Conservation (phyloP, 2,329 filamentous ascomycete species). For the Albifimbria verrucaria region DNA sequence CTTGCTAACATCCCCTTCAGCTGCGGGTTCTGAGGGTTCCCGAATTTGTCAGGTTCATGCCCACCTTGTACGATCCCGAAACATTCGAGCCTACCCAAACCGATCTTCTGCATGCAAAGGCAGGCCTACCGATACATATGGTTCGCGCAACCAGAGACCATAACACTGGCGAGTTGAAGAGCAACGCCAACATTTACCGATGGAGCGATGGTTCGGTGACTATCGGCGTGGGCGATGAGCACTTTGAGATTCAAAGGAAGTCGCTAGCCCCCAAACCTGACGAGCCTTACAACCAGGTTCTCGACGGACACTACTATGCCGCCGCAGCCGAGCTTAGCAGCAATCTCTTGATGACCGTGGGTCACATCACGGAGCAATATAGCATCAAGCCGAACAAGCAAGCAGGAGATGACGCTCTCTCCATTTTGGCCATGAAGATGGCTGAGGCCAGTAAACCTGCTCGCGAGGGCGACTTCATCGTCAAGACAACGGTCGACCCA, state of each 20-base stretch:
- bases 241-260: conserved; percentile 73
- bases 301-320: conserved; percentile 74
- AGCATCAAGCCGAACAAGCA: conserved; percentile 64
- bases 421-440: conserved; percentile 64
- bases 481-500: conserved; percentile 69
- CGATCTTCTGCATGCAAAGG: conserved; percentile 49
- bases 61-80: conserved; percentile 62
- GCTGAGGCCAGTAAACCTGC: conserved; percentile 58
- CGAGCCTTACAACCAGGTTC: conserved; percentile 61
- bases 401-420: conserved; percentile 68
- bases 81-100: conserved; percentile 60
- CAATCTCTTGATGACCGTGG: conserved; percentile 67
- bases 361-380: conserved; percentile 72
- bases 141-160: conserved; percentile 68
- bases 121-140: conserved; percentile 60
- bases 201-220: conserved; percentile 81
- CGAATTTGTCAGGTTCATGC: conserved; percentile 67
- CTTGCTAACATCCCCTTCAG: conserved; percentile 31
- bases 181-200: conserved; percentile 70
- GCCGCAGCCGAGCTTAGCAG: conserved; percentile 67
- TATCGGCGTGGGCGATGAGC: conserved; percentile 69
- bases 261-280: conserved; percentile 59
- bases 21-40: conserved; percentile 70
- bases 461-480: conserved; percentile 60
- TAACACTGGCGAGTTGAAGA: conserved; percentile 63